Conservation (phyloP, 1,139 yeast genomes). For the Pichia sp. region DNA sequence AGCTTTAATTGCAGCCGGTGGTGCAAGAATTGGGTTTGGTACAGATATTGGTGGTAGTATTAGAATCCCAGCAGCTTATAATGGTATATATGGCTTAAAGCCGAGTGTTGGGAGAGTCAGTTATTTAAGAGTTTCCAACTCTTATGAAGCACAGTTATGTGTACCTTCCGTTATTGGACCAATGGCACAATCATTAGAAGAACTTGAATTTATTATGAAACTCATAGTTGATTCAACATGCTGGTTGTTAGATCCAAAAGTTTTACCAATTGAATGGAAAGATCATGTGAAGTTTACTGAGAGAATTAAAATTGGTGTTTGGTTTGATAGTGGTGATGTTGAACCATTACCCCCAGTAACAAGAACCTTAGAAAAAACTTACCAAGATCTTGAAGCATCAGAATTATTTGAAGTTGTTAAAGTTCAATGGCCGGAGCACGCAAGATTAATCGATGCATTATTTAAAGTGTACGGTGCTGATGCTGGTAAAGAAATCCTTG, state of each 20-base stretch:
- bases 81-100: conserved; percentile 48
- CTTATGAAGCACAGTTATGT: conserved; percentile 51
- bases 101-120: conserved; percentile 47
- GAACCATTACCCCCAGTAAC: conserved; percentile 46
- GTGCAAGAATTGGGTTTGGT: conserved; percentile 48
- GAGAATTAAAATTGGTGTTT: conserved; percentile 29
- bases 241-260: conserved; percentile 48
- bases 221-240: conserved; percentile 45
- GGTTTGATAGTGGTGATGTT: conserved; percentile 30
- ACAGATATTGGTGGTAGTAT: conserved; percentile 64
- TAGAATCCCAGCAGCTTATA: conserved; percentile 49
- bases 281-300: conserved; percentile 21
- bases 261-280: conserved; percentile 44
- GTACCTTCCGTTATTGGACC: conserved; percentile 54
- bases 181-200: conserved; percentile 52
- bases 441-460: conserved; percentile 25
- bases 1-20: conserved; percentile 45
- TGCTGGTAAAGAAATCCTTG: conserved; percentile 36
- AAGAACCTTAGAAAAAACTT: conserved; percentile 34
- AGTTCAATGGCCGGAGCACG: conserved; percentile 37
- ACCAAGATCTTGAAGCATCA: conserved; percentile 22
- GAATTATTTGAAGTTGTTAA: conserved; percentile 39
- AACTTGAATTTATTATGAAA: conserved; percentile 56
- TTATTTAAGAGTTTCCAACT: conserved; percentile 43
- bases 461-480: conserved; percentile 37